Conservation (phyloP, 148 eudicot genomes). For the Vaccinium macrocarpon region DNA sequence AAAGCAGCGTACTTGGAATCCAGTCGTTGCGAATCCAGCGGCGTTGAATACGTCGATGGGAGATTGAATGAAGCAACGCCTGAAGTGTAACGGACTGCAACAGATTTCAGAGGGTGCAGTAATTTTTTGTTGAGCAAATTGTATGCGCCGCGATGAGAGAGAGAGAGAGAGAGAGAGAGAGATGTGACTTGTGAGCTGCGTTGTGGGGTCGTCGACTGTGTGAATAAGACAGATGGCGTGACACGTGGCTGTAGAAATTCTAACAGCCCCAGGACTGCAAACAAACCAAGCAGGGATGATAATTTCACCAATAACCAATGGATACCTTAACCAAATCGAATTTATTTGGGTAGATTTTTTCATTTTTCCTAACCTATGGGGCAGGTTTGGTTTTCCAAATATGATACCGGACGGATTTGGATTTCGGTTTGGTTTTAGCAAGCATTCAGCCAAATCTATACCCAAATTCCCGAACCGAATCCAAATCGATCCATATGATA, state of each 20-base stretch:
- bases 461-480: no score
- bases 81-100: not conserved
- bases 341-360: no score
- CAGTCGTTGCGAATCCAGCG: slow-evolving; percentile 12
- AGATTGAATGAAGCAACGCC: not conserved
- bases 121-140: no score
- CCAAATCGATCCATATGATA: no score
- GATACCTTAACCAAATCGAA: no score
- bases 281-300: no score
- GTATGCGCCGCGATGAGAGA: not conserved
- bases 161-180: slow-evolving; percentile 3
- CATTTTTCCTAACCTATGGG: no score
- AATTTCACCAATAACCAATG: no score
- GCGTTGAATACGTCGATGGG: slow-evolving; percentile 6
- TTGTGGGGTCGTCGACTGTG: not conserved
- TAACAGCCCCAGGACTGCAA: not conserved
- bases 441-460: no score
- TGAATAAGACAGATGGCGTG: not conserved
- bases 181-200: not conserved
- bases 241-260: not conserved
- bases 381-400: no score
- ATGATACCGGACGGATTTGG: no score
- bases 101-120: not conserved
- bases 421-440: no score
- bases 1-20: not conserved